Evolutionary conservation across 2,329 filamentous ascomycete genomes (phyloP).

Genomic region (Hypoxylon sp.): DNA sequence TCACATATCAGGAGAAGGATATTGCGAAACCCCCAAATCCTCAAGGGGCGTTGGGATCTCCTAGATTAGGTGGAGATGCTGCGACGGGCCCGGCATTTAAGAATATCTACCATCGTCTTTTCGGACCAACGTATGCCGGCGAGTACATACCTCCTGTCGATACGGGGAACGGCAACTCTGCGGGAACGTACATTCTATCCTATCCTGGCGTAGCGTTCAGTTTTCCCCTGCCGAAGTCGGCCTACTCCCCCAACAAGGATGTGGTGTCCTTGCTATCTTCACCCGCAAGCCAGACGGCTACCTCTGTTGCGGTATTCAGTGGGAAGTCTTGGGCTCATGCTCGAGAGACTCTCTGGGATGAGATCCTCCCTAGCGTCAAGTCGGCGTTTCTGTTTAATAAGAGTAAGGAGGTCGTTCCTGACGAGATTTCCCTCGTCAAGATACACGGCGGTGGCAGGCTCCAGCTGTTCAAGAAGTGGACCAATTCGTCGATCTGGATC

Average conservation of each 20-base stretch:
- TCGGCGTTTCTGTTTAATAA: slow-evolving; percentile 76
- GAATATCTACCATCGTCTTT: slow-evolving; percentile 91
- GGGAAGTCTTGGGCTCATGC: slow-evolving; percentile 92
- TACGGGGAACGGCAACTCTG: slow-evolving; percentile 60
- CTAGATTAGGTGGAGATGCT: slow-evolving; percentile 48
- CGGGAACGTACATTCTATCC: slow-evolving; percentile 88
- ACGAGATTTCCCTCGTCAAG: slow-evolving; percentile 85
- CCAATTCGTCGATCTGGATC: slow-evolving; percentile 76
- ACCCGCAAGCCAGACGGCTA: slow-evolving; percentile 79
- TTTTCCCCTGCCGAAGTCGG: slow-evolving; percentile 80
- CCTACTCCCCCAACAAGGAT: slow-evolving; percentile 81
- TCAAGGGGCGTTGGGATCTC: slow-evolving; percentile 47
- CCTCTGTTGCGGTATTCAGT: slow-evolving; percentile 90
- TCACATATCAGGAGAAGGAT: slow-evolving; percentile 76
- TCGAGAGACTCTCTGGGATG: slow-evolving; percentile 80
- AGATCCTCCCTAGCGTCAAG: slow-evolving; percentile 78
- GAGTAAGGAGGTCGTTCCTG: slow-evolving; percentile 82
- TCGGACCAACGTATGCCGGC: slow-evolving; percentile 93
- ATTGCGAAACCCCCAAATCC: slow-evolving; percentile 73
- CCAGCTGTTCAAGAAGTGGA: slow-evolving; percentile 80
- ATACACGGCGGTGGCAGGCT: slow-evolving; percentile 83
- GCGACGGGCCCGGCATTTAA: slow-evolving; percentile 79
- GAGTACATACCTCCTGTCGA: slow-evolving; percentile 81
- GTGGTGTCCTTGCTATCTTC: slow-evolving; percentile 89
- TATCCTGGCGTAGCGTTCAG: slow-evolving; percentile 96